Evolutionary conservation across 2,329 filamentous ascomycete genomes (phyloP), one percentile per base, ranked within the genome.

Genomic region (Cladobotryum protrusum): DNA sequence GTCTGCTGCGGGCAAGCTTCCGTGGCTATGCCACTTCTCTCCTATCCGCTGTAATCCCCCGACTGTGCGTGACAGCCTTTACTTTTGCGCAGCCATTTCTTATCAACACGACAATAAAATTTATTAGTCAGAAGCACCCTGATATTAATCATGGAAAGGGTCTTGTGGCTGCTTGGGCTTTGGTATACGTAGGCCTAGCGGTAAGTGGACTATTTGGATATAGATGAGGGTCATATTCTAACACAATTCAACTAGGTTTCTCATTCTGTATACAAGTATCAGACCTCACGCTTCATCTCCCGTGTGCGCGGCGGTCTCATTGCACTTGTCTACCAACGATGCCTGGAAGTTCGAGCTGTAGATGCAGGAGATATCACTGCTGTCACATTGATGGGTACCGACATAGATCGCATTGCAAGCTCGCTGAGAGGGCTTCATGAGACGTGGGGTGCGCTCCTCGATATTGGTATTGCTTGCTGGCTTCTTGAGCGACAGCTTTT

Each of bases 361-460:
- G 61, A 64, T 32, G 43, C 52, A 0, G 57, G 57, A 18, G 59
- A 58, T 9, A 59, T 60, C 12, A 57, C 59, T 1, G 64, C 63
- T 6, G 47, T 68, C 7, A 57, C 65, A 1, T 48, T 68, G 1
- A 67, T 68, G 63, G 63, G 64, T 5, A 64, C 65, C 1, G 65
- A 67, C 42, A 54, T 66, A 1, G 63, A 65, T 35, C 62, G 63
- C 2, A 63, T 67, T 19, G 49, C 53, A n/a, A 42, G 43, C 1
- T 54, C 50, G 3, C 53, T 65, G 36, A 35, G 48, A 9, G 17
- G 48, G 0, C 45, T 66, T 9, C 64, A 67, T 17, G 57, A 63
- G 20, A 24, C 61, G 0, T 68, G 65, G 65, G 63, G 53, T 1
- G 55, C 56, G 4, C 17, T 62, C 6, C 13, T 62, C 2, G 61